Conservation (phyloP, 2,329 filamentous ascomycete genomes). For the Didymella lethalis region DNA sequence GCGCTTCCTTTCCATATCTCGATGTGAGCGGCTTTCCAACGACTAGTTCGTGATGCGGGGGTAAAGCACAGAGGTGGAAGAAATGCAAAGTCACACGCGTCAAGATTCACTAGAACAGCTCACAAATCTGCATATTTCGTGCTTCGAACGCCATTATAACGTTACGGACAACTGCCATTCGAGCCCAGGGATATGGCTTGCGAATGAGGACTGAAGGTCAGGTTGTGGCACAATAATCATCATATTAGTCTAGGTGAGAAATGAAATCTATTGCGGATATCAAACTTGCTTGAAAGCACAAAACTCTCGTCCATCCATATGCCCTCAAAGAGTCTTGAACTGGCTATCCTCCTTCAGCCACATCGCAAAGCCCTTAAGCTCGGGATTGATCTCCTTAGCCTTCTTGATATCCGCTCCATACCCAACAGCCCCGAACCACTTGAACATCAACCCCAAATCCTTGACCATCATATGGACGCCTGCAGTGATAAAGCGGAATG, state of each 20-base stretch:
- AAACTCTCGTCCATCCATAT: no score
- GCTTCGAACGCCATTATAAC: no score
- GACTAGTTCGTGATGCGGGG: no score
- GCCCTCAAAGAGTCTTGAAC: constrained; percentile 40
- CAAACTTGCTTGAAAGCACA: background rate
- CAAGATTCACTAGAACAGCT: no score
- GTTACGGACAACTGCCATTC: no score
- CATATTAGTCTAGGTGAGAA: background rate
- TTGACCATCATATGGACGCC: constrained; percentile 46
- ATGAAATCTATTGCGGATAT: background rate
- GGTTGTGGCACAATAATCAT: background rate
- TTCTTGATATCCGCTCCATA: constrained; percentile 55
- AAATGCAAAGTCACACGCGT: no score
- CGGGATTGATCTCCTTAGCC: constrained; percentile 52
- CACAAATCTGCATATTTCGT: no score
- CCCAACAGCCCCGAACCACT: constrained; percentile 57
- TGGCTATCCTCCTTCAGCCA: constrained; percentile 58
- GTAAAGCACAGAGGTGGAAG: no score
- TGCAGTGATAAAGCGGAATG: constrained; percentile 48
- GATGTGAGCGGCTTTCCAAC: no score
- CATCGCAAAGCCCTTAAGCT: constrained; percentile 54
- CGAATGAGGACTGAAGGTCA: background rate
- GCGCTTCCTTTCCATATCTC: no score
- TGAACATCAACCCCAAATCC: constrained; percentile 55
- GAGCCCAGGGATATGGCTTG: no score